A percentile compares a stretch with the other conserved stretches of the same genome.
These are phyloP conservation scores for Colletotrichum melonis DNA, from an alignment of 2,329 filamentous ascomycete genomes.

Conservation along the genomic window DNA sequence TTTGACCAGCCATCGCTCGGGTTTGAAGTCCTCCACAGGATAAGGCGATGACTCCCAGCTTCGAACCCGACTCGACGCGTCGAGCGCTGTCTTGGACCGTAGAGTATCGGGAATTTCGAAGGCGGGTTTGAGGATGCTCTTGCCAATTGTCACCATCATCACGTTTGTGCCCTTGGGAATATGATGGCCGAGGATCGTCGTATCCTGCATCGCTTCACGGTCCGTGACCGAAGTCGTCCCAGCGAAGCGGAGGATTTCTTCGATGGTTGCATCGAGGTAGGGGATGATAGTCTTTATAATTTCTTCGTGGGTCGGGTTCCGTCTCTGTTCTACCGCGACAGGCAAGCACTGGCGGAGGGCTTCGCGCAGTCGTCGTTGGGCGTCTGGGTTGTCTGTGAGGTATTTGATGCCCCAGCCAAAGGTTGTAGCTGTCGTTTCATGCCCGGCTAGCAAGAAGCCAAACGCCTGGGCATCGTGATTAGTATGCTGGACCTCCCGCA, in stretches of 20 bases:
- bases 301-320: background rate
- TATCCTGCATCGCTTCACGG: conserved; percentile 45
- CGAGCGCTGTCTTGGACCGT: conserved; percentile 39
- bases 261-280: conserved; percentile 50
- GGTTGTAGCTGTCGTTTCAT: conserved; percentile 42
- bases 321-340: conserved; percentile 21
- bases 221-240: conserved; percentile 43
- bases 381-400: background rate
- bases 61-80: background rate
- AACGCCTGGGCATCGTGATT: background rate
- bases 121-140: conserved; percentile 42
- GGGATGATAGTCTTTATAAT: conserved; percentile 41
- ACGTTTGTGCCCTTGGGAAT: conserved; percentile 49
- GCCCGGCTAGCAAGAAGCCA: conserved; percentile 35
- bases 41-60: background rate
- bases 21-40: background rate
- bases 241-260: conserved; percentile 47
- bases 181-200: conserved; percentile 44
- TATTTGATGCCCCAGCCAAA: conserved; percentile 42
- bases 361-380: background rate
- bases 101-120: conserved; percentile 41
- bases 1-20: conserved; percentile 15
- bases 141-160: conserved; percentile 41
- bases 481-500: background rate
- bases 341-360: background rate